Percentiles rank a stretch among this genome's conserved stretches.
These are phyloP conservation scores for Lavandula angustifolia DNA, from an alignment of 257 asterid species.

Conservation along the genomic window DNA sequence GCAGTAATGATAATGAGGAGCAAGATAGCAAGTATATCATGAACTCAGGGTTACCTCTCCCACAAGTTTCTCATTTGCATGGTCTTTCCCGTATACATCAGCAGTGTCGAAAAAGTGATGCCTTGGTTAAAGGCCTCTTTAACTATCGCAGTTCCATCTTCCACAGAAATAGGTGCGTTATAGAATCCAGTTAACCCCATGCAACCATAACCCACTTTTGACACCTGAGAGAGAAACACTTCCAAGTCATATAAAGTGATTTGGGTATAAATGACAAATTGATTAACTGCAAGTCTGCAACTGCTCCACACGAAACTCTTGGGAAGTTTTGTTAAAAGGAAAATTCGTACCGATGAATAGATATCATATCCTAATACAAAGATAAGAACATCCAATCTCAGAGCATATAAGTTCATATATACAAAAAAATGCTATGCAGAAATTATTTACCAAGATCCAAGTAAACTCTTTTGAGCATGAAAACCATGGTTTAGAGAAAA, in stretches of 20 bases:
- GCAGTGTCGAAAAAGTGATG: constrained; percentile 52
- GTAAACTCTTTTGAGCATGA: not conserved
- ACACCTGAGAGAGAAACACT: constrained; percentile 38
- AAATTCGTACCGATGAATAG: not conserved
- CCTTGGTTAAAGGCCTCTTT: constrained; percentile 53
- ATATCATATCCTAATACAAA: not conserved
- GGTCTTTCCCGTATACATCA: constrained; percentile 47
- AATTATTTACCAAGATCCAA: not conserved
- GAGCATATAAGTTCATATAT: not conserved
- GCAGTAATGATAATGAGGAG: not conserved
- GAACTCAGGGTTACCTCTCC: constrained; percentile 42
- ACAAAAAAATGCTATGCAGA: not conserved
- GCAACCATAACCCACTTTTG: constrained; percentile 61
- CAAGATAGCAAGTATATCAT: not conserved
- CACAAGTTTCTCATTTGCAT: constrained; percentile 47
- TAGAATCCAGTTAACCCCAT: constrained; percentile 62
- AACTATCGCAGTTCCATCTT: constrained; percentile 49
- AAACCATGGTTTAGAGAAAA: not conserved
- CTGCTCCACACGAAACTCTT: constrained; percentile 6
- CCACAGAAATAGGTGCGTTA: constrained; percentile 49
- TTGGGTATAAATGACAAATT: not conserved
- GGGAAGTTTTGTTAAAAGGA: not conserved
- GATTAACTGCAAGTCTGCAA: not conserved
- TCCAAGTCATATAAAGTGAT: not conserved
- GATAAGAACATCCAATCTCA: not conserved